Evolutionary conservation across 164 flowering plant species (phyloP), one percentile per base, ranked within the genome.

Genomic region (Vitis amurensis): DNA sequence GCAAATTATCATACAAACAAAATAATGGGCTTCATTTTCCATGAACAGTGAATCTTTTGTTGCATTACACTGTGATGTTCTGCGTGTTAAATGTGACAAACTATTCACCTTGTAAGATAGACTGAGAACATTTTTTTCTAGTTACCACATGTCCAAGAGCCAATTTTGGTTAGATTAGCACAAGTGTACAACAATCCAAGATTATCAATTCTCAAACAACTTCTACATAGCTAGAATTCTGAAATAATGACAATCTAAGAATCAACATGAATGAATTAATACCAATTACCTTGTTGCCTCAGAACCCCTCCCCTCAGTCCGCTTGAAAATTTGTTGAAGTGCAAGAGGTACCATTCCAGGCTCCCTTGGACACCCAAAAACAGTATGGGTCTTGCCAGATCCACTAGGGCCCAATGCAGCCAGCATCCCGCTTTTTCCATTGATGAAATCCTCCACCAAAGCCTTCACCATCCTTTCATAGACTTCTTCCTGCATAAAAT

Each of bases 391-490:
- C 80, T 94, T 94, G 16, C 98, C 98, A 0, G 97, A 92, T 55
- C 98, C 98, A 31, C 90, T 88, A 2, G 97, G 95, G 6, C 98
- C 98, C 77, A 94, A 48, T 1, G 97, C 97, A 57, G 85, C 90
- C 47, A 94, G 66, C 90, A 94, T 86, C 23, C 93, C 87, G 59
- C 90, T 92, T 76, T 78, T 91, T 8, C 97, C 97, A n/a, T 50
- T 70, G 4, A 92, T 70, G 61, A 94, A 92, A 68, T 89, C 92
- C n/a, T 84, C 86, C 4, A 92, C 93, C 50, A 94, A 66, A 11
- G 97, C 93, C 12, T 70, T 83, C 83, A 89, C 85, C 85, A 91
- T 87, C 59, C 53, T 78, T 17, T 81, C 84, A 65, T 83, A 92
- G 12, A 92, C 89, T 58, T 89, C 91, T 61, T 27, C 75, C 98